Percentiles rank a stretch among this genome's conserved stretches.
phyloP scores from a whole-genome alignment of 2,329 filamentous ascomycete species.

The Aspergillus sp. region DNA sequence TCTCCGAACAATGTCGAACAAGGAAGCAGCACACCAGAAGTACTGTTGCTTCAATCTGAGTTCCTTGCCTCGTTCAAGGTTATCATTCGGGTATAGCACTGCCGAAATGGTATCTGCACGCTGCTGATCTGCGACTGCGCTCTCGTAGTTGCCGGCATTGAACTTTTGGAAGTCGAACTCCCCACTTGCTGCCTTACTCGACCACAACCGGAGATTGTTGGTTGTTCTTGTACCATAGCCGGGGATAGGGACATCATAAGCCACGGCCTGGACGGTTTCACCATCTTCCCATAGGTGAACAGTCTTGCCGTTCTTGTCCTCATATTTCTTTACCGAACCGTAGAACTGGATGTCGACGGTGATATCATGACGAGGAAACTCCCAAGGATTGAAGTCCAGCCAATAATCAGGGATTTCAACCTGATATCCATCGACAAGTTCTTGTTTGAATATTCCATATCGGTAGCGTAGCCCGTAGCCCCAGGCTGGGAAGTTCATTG shows the following conservation, averaged over 20 bases:
- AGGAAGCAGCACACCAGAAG: slow-evolving; percentile 97
- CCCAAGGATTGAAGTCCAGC: slow-evolving; percentile 99
- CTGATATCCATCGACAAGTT: slow-evolving; percentile 96
- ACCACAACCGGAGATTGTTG: slow-evolving; percentile 96
- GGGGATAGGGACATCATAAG: slow-evolving; percentile 89
- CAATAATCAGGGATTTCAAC: slow-evolving; percentile 98
- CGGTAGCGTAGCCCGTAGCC: slow-evolving; percentile 93
- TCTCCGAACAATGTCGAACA: slow-evolving; percentile 91
- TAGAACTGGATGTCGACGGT: slow-evolving; percentile 98
- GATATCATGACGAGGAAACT: slow-evolving; percentile 93
- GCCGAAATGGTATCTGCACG: slow-evolving; percentile 98
- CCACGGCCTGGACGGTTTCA: slow-evolving; percentile 85
- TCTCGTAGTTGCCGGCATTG: slow-evolving; percentile 97
- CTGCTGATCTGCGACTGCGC: slow-evolving; percentile 96
- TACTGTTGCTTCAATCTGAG: slow-evolving; percentile 98
- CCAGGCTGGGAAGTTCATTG: slow-evolving; percentile 94
- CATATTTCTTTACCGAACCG: slow-evolving; percentile 70
- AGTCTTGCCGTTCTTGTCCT: slow-evolving; percentile 71
- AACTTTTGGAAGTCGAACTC: slow-evolving; percentile 99
- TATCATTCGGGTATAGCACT: slow-evolving; percentile 96
- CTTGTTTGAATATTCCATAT: slow-evolving; percentile 99
- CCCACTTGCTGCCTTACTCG: slow-evolving; percentile 91
- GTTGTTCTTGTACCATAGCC: slow-evolving; percentile 86
- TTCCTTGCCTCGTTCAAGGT: slow-evolving; percentile 93
- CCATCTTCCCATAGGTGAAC: slow-evolving; percentile 82